Percentiles rank a stretch among this genome's conserved stretches.
These are phyloP conservation scores for Solanum rostratum DNA, from an alignment of 257 asterid species.

Conservation along the genomic window DNA sequence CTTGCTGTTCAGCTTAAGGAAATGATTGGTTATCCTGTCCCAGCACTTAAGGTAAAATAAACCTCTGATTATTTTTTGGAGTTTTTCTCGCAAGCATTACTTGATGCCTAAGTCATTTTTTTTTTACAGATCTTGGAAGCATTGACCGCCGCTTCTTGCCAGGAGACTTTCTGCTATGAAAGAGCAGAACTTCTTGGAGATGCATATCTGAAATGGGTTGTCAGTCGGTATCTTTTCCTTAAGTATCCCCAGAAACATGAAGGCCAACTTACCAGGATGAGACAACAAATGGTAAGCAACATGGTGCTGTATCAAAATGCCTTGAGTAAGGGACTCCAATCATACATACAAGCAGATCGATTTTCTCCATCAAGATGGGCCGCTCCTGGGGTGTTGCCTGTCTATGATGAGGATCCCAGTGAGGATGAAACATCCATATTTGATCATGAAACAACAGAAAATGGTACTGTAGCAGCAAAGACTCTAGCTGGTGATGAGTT, in stretches of 20 bases:
- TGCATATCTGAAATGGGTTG: conserved; percentile 98
- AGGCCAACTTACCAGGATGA: conserved; percentile 95
- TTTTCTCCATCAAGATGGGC: conserved; percentile 99
- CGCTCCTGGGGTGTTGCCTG: conserved; percentile 96
- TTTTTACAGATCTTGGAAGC: conserved; percentile 78
- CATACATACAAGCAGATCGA: conserved; percentile 95
- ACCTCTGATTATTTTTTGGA: neutral
- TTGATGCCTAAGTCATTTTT: conserved; percentile 10
- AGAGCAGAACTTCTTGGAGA: conserved; percentile 97
- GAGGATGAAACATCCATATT: conserved; percentile 47
- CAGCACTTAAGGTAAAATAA: conserved; percentile 55
- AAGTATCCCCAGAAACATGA: conserved; percentile 95
- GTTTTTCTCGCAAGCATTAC: neutral
- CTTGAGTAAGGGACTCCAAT: conserved; percentile 72
- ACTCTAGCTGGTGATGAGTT: conserved; percentile 24
- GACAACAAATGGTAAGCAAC: conserved; percentile 98
- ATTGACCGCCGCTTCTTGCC: conserved; percentile 94
- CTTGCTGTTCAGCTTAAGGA: conserved; percentile 91
- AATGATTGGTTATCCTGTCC: conserved; percentile 61
- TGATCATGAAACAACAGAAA: conserved; percentile 24
- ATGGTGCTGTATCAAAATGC: conserved; percentile 76
- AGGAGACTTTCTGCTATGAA: conserved; percentile 91
- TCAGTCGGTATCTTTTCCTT: conserved; percentile 81
- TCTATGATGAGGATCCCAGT: conserved; percentile 79
- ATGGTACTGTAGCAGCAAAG: conserved; percentile 15